phyloP scores from a whole-genome alignment of 2,329 filamentous ascomycete genomes.

The Colletotrichum liriopes region DNA sequence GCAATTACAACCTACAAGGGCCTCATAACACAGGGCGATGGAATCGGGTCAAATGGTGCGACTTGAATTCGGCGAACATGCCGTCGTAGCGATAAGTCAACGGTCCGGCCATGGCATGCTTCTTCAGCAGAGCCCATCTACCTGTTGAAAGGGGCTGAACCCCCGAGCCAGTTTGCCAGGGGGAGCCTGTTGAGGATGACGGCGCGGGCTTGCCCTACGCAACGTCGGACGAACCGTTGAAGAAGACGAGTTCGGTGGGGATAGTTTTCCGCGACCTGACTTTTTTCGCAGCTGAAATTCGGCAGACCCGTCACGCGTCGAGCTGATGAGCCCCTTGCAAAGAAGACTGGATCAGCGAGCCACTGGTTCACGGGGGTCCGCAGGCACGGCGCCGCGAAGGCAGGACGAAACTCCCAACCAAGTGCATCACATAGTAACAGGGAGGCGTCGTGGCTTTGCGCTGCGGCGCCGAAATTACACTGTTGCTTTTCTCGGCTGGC shows the following conservation, averaged over 20 bases:
- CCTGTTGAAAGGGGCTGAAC: background rate
- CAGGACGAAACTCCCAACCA: constrained; percentile 5
- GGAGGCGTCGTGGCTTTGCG: background rate
- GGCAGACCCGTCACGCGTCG: background rate
- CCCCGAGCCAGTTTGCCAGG: background rate
- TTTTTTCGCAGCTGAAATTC: background rate
- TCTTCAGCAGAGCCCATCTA: background rate
- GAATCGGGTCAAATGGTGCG: too few species aligned
- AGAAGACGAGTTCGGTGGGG: constrained; percentile 15
- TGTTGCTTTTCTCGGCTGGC: constrained; percentile 28
- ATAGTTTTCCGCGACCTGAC: background rate
- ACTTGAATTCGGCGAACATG: background rate
- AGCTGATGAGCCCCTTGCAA: background rate
- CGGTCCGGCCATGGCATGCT: background rate
- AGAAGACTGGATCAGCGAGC: constrained; percentile 8
- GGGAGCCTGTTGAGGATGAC: constrained; percentile 3
- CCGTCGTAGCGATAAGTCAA: background rate
- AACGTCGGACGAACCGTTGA: constrained; percentile 34
- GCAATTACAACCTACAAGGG: too few species aligned
- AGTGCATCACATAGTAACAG: constrained; percentile 21
- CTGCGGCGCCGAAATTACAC: constrained; percentile 21
- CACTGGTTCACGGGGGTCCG: constrained; percentile 31
- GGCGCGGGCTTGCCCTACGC: background rate
- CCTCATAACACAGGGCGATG: background rate
- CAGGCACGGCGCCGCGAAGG: constrained; percentile 26